These are phyloP conservation scores for Leucocoprinus leucothites DNA, from an alignment of 768 basidiomycete genomes.

Conservation along the genomic window DNA sequence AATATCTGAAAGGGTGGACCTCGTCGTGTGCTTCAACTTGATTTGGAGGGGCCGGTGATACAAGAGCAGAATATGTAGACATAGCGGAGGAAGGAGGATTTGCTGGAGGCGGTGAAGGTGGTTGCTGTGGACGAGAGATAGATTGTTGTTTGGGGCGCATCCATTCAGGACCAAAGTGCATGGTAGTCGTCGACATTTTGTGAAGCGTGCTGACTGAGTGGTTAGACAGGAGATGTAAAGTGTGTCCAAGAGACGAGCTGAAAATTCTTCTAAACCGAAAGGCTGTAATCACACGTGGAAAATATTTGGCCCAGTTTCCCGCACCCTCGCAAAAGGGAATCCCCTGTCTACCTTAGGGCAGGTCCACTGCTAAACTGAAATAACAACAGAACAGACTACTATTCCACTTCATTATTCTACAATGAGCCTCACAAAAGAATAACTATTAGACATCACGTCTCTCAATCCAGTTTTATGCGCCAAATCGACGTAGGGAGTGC, in stretches of 20 bases:
- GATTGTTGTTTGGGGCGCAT: conserved; percentile 78
- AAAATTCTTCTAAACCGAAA: conserved; percentile 16
- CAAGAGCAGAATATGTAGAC: conserved; percentile 71
- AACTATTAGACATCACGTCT: conserved; percentile 4
- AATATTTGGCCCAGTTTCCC: conserved; percentile 27
- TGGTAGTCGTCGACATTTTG: conserved; percentile 59
- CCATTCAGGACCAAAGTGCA: conserved; percentile 94
- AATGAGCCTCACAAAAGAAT: not conserved
- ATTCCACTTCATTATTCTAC: not conserved
- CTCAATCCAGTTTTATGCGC: conserved; percentile 55
- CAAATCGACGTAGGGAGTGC: conserved; percentile 69
- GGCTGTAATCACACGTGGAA: conserved; percentile 37
- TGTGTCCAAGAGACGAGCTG: conserved; percentile 17
- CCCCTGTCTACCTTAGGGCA: not conserved
- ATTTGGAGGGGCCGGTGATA: conserved; percentile 49
- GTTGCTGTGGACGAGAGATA: conserved; percentile 47
- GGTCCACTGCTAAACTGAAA: not conserved
- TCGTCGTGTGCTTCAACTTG: conserved; percentile 58
- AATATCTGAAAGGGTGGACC: conserved; percentile 79
- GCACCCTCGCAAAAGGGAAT: conserved; percentile 9
- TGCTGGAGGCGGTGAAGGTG: conserved; percentile 58
- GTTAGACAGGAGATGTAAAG: conserved; percentile 17
- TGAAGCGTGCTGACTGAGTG: conserved; percentile 9
- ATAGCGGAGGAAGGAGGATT: conserved; percentile 42
- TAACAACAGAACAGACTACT: no score